A percentile compares a stretch with the other conserved stretches of the same genome.
These are phyloP conservation scores for Heterobasidion occidentale DNA, from an alignment of 1,284 basidiomycete genomes.

Conservation along the genomic window DNA sequence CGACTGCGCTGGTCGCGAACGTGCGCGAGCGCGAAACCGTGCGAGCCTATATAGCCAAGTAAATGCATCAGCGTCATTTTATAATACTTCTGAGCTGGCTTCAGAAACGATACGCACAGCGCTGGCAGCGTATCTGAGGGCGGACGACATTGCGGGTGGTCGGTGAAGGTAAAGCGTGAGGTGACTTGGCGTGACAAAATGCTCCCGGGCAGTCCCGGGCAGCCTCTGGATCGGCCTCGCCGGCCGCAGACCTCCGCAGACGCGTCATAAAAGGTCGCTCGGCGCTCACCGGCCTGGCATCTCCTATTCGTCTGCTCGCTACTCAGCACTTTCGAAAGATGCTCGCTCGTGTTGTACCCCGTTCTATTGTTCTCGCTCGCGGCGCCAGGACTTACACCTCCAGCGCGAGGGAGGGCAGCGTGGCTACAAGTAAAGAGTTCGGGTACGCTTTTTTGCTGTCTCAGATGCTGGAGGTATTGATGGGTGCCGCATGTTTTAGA, in stretches of 20 bases:
- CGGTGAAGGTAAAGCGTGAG: not conserved
- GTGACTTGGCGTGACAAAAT: not conserved
- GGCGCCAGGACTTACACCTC: conserved; percentile 9
- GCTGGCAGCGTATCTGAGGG: conserved; percentile 12
- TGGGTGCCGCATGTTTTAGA: conserved; percentile 27
- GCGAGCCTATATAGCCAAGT: not conserved
- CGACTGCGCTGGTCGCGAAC: conserved; percentile 3
- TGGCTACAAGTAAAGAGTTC: conserved; percentile 52
- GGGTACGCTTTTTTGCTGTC: conserved; percentile 21
- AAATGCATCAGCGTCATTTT: not conserved
- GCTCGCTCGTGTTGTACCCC: conserved; percentile 1
- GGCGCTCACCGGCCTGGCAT: not conserved
- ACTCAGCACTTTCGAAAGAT: not conserved
- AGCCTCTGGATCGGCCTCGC: not conserved
- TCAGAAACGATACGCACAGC: conserved; percentile 8
- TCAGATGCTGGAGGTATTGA: not conserved
- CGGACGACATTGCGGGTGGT: conserved; percentile 6
- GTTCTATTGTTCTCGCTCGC: conserved; percentile 7
- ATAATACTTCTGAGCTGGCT: not conserved
- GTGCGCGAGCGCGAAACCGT: conserved; percentile 4
- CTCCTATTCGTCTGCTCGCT: not conserved
- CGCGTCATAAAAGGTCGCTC: not conserved
- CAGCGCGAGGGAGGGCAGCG: conserved; percentile 38
- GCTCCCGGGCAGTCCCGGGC: not conserved
- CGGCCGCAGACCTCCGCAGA: not conserved